Evolutionary conservation across 371 early-diverging fungal genomes (phyloP), one percentile per base, ranked within the genome.

Genomic region (Mortierella sp.): DNA sequence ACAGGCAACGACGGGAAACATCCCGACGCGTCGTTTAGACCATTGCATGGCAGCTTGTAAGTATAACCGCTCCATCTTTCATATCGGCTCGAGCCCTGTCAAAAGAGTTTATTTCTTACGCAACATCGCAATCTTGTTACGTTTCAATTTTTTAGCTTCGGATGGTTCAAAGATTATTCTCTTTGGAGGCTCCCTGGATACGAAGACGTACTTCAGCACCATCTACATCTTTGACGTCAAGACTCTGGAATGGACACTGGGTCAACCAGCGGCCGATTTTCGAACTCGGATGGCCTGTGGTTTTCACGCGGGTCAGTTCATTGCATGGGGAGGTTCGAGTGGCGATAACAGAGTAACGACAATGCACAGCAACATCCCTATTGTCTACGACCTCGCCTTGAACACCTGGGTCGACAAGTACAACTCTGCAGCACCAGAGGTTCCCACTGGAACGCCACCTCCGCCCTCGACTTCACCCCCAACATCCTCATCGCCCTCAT

Each of bases 211-310:
- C 32, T 64, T 48, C 11, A 42, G 39, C 28, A 60, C 60, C 21
- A 37, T 76, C 30, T 65, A 68, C 27, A 53, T 69, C 24, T 56
- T 76, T 21, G 64, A 76, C 55, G 61, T 69, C 3, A 47, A 27
- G 17, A 31, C 68, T 0, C 47, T 39, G 0, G 47, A 24, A 43
- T 76, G 76, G 76, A 56, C 23, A 0, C 52, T 50, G 14, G 58
- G 64, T 14, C 9, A 12, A 3, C 49, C 73, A 2, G 63, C 68
- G 2, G 14, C 49, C 3, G 28, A 19, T 7, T 31, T 27, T 15
- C 49, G 73, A 17, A 67, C 73, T 15, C 56, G 67, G 2, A 67
- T 73, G 67, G 58, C 68, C 31, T 73, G 73, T 24, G 67, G 52
- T 4, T 52, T 67, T 39, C 34, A 44, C 27, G n/a, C 47, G 14